Evolutionary conservation across 257 asterid genomes (phyloP), one percentile per base, ranked within the genome.

Genomic region (Plantago major): DNA sequence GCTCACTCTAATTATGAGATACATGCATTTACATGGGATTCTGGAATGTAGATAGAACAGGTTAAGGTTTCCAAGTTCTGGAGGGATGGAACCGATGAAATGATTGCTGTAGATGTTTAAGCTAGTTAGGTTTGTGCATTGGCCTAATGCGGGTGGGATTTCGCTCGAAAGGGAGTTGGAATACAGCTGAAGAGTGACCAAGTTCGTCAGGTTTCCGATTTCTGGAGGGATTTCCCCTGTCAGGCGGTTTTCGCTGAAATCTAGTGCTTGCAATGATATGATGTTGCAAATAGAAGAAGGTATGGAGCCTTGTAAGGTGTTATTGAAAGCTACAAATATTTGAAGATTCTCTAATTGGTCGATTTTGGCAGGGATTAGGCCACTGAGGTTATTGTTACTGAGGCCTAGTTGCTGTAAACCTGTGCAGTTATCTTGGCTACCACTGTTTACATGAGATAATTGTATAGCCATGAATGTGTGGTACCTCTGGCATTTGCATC

Each of bases 191-290:
- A 90, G 84, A 16, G 15, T 10, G 53, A 81, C 66, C 46, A 87
- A 67, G 42, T 58, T 83, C 1, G 80, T 55, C 81, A 90, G 19
- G 50, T 68, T 76, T 47, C 94, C 90, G 10, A 87, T 77, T 76
- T 68, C 79, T 42, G 71, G 82, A 47, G 97, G 95, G 74, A 87
- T 75, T 61, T 60, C 61, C 37, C 97, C 96, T 4, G 89, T 69
- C 47, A 85, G 57, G 50, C 26, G 73, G 80, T 90, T 90, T 33
- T 57, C 42, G 67, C 86, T 82, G 1, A 90, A 70, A 57, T 90
- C 96, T 9, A 88, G 58, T 65, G 63, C 53, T 58, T 82, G 89
- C 58, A 90, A 11, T 7, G 63, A 62, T 48, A 42, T 67, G 46
- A 90, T 42, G 19, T 47, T 70, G 9, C 95, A 94, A 13, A 87